Percentiles rank a stretch among this genome's conserved stretches.
Evolutionary conservation across 352 stramenopile genomes (phyloP).

Genomic region (Phytophthora hibernalis): DNA sequence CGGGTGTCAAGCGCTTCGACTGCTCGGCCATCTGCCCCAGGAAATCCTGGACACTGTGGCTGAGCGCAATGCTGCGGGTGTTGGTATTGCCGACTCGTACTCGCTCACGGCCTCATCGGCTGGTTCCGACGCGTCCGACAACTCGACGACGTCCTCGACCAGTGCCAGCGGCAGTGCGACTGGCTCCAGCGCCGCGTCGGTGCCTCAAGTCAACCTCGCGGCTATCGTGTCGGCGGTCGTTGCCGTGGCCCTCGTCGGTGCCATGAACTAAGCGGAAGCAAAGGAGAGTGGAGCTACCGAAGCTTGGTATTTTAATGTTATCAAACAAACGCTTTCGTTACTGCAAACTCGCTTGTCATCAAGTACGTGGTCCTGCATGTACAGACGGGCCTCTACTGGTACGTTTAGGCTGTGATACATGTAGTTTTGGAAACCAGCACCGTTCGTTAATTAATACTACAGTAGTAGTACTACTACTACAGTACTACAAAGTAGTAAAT

Average conservation of each 20-base stretch:
- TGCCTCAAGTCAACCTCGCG: slow-evolving; percentile 22
- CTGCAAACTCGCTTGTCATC: too few species aligned
- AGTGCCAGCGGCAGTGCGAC: slow-evolving; percentile 26
- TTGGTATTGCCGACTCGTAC: slow-evolving; percentile 69
- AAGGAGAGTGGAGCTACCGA: background rate
- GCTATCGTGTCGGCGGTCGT: slow-evolving; percentile 23
- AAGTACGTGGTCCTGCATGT: too few species aligned
- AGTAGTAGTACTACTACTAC: too few species aligned
- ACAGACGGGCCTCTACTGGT: too few species aligned
- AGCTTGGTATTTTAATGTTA: slow-evolving; percentile 26
- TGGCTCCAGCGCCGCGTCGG: slow-evolving; percentile 19
- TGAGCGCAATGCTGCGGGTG: slow-evolving; percentile 58
- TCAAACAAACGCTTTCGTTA: slow-evolving; percentile 20
- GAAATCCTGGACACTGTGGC: slow-evolving; percentile 71
- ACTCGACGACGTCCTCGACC: slow-evolving; percentile 18
- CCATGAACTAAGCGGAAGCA: slow-evolving; percentile 26
- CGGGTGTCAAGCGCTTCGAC: slow-evolving; percentile 73
- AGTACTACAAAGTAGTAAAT: too few species aligned
- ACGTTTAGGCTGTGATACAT: too few species aligned
- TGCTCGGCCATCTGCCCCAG: slow-evolving; percentile 76
- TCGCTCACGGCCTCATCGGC: slow-evolving; percentile 33
- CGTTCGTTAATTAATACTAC: too few species aligned
- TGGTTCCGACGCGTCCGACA: slow-evolving; percentile 21
- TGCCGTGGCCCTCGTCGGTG: slow-evolving; percentile 22
- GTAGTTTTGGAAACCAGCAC: too few species aligned